Evolutionary conservation across 1,284 basidiomycete genomes (phyloP).

Genomic region (Inonotus hispidus): DNA sequence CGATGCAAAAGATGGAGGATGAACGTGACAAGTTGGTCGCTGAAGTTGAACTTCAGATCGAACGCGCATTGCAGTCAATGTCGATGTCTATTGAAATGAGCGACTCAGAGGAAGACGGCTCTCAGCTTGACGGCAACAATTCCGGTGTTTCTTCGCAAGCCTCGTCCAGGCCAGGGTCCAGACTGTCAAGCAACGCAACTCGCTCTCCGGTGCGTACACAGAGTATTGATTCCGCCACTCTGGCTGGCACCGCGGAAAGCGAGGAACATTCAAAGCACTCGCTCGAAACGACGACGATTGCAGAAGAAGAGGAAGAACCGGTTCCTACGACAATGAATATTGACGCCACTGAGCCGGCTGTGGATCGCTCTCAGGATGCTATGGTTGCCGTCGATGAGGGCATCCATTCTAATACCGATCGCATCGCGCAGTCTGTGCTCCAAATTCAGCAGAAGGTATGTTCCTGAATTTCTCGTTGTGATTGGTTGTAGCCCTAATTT

Average conservation of each 20-base stretch:
- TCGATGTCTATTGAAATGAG: constrained; percentile 72
- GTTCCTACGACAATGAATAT: constrained; percentile 32
- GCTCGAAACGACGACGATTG: constrained; percentile 32
- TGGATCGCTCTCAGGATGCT: constrained; percentile 60
- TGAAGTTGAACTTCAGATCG: constrained; percentile 83
- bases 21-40: constrained; percentile 83
- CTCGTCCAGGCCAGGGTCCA: constrained; percentile 54
- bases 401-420: constrained; percentile 76
- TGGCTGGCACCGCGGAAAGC: constrained; percentile 30
- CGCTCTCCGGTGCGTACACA: constrained; percentile 37
- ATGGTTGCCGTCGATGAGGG: constrained; percentile 80
- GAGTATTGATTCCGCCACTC: constrained; percentile 31
- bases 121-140: constrained; percentile 5
- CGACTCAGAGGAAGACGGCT: constrained; percentile 42
- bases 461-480: not conserved
- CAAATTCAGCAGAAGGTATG: constrained; percentile 78
- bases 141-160: constrained; percentile 35
- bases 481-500: not conserved
- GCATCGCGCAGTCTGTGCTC: constrained; percentile 75
- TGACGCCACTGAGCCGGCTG: constrained; percentile 32
- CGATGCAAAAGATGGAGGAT: constrained; percentile 79
- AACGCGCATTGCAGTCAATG: constrained; percentile 77
- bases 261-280: constrained; percentile 37
- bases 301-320: constrained; percentile 25
- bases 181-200: constrained; percentile 37